Base-by-base conservation (phyloP, 202 grass and related monocot species). In the Eragrostis tef region DNA sequence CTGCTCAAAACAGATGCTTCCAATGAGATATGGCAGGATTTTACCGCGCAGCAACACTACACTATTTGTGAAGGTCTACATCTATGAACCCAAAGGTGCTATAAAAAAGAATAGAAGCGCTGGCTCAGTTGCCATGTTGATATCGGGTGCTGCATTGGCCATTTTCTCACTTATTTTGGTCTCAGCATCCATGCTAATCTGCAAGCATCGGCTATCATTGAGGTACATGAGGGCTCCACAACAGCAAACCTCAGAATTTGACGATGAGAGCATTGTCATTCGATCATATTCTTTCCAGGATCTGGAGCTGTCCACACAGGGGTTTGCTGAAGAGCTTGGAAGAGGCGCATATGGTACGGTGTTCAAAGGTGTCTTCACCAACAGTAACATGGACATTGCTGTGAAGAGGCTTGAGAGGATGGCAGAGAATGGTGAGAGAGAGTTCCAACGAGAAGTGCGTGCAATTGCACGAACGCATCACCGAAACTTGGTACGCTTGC, bases 391-490 rank as follows among this genome's bases (percentile, higher is more conserved):
- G 63, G 25, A 22, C 3, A 73, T 93, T 19, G 88, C 86, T 20
- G 88, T 97, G 21, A 93, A 97, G 86, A 93, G 81, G 56, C 88
- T 91, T 2, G 80, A 93, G 51, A 89, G 70, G 70, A 58, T 91
- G 34, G 69, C 41, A 11, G 76, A 86, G 64, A 73, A 91, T 12
- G 43, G 67, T 9, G 88, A 91, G 17, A 42, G 60, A 71, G 93
- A 97, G 25, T 97, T 97, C 62, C 87, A 73, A 9, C 78, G 79
- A 19, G 93, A 91, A 44, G 84, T 97, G 27, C 47, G 45, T 72
- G 75, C 88, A 3, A 93, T 93, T 15, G 90, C 84, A 54, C 81
- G 50, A 63, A 93, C 90, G 0, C 79, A 93, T 70, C 93, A 97
- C 71, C 86, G 81, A 54, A 93, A 97, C 61, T 65, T 97, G 6